Conservation (phyloP, 352 stramenopile genomes). For the Pythium dissimile region DNA sequence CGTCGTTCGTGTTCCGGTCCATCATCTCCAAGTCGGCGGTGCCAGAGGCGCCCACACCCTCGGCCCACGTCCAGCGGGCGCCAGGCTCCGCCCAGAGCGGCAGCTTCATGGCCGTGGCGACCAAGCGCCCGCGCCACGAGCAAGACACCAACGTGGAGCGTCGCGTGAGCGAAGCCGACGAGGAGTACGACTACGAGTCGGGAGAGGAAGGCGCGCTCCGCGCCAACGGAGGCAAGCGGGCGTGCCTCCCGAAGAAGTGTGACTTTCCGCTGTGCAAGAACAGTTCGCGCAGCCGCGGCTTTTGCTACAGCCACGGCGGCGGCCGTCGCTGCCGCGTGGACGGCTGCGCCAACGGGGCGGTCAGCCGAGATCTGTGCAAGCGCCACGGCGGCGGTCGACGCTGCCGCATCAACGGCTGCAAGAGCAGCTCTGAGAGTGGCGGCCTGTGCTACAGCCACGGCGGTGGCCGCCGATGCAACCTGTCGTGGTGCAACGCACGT, state of each 20-base stretch:
- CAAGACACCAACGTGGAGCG: conserved; percentile 8
- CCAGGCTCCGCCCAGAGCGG: background rate
- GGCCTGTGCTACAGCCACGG: conserved; percentile 77
- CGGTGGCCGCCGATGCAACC: conserved; percentile 57
- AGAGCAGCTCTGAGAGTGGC: conserved; percentile 69
- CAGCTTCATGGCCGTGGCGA: conserved; percentile 8
- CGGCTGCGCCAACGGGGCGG: conserved; percentile 63
- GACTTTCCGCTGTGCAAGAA: conserved; percentile 86
- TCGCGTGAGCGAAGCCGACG: conserved; percentile 4
- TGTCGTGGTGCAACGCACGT: conserved; percentile 65
- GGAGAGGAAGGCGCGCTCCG: background rate
- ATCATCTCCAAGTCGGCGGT: conserved; percentile 11
- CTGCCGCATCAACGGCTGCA: conserved; percentile 63
- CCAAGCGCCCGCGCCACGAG: conserved; percentile 17
- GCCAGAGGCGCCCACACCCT: conserved; percentile 10
- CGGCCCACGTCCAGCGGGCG: conserved; percentile 13
- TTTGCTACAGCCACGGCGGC: conserved; percentile 77
- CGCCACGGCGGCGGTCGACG: conserved; percentile 68
- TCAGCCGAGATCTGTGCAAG: conserved; percentile 82
- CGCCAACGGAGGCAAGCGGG: conserved; percentile 34
- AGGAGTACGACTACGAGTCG: conserved; percentile 16
- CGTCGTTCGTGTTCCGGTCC: conserved; percentile 12
- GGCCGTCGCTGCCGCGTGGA: conserved; percentile 61
- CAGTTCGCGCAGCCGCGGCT: conserved; percentile 69
- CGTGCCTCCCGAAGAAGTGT: conserved; percentile 77